These are phyloP conservation scores for Hypoxylon perforatum DNA, from an alignment of 495 filamentous ascomycete species.

Conservation along the genomic window DNA sequence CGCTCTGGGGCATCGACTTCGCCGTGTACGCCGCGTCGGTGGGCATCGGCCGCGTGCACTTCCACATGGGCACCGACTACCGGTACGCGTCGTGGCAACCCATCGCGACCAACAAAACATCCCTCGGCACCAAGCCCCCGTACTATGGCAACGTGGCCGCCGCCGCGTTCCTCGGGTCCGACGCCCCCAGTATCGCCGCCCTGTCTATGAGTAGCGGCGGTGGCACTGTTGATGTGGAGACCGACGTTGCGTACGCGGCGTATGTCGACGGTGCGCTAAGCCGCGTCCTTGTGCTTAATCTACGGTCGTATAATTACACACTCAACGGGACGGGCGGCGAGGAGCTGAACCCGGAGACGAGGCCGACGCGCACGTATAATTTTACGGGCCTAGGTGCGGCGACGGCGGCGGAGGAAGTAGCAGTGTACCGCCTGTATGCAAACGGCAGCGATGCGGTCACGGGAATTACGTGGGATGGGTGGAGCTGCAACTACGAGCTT, in stretches of 20 bases:
- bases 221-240: too few relatives aligned
- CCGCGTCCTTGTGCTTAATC: slow-evolving; percentile 68
- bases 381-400: slow-evolving; percentile 45
- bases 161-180: slow-evolving; percentile 65
- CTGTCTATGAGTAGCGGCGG: slow-evolving; percentile 37
- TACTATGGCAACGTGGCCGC: slow-evolving; percentile 75
- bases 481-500: slow-evolving; percentile 72
- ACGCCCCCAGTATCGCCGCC: slow-evolving; percentile 27
- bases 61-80: slow-evolving; percentile 75
- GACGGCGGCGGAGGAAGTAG: slow-evolving; percentile 33
- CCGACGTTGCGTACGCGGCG: slow-evolving; percentile 66
- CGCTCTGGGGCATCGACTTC: slow-evolving; percentile 77
- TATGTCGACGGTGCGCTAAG: slow-evolving; percentile 59
- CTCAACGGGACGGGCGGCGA: slow-evolving; percentile 51
- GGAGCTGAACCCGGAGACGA: slow-evolving; percentile 35
- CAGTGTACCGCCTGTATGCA: slow-evolving; percentile 65
- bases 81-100: slow-evolving; percentile 70
- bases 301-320: slow-evolving; percentile 70
- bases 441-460: slow-evolving; percentile 73
- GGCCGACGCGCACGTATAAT: slow-evolving; percentile 55
- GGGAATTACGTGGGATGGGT: slow-evolving; percentile 71
- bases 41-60: slow-evolving; percentile 69
- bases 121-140: slow-evolving; percentile 70
- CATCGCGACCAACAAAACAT: slow-evolving; percentile 61
- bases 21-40: slow-evolving; percentile 67